These are phyloP conservation scores for Phaeosphaeriaceae sp. DNA, from an alignment of 2,329 filamentous ascomycete species.

Conservation along the genomic window DNA sequence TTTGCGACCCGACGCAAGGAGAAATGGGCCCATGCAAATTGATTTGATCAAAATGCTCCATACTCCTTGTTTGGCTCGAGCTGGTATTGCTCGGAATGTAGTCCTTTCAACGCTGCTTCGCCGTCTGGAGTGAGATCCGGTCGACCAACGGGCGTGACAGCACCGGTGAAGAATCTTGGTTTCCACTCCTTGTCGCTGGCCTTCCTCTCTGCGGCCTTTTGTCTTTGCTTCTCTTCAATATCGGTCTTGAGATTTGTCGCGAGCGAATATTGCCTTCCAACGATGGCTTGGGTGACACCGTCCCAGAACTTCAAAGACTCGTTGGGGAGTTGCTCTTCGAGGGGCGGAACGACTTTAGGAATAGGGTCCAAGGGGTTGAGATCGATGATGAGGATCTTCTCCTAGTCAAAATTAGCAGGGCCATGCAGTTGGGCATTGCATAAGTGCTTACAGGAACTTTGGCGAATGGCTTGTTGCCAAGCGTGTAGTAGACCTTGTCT, in stretches of 20 bases:
- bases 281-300: slow-evolving; percentile 84
- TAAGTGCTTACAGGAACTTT: slow-evolving; percentile 62
- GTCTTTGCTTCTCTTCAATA: slow-evolving; percentile 87
- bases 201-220: slow-evolving; percentile 82
- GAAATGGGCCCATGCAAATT: background rate
- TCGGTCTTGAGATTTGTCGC: slow-evolving; percentile 90
- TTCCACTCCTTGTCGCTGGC: slow-evolving; percentile 73
- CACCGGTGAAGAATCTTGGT: slow-evolving; percentile 83
- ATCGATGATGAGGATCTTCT: slow-evolving; percentile 80
- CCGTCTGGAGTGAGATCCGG: slow-evolving; percentile 70
- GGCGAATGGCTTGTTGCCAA: slow-evolving; percentile 54
- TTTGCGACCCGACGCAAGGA: background rate
- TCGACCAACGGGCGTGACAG: slow-evolving; percentile 65
- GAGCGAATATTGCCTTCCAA: slow-evolving; percentile 79
- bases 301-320: slow-evolving; percentile 91
- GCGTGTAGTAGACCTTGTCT: slow-evolving; percentile 68
- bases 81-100: slow-evolving; percentile 61
- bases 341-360: slow-evolving; percentile 79
- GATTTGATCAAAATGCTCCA: slow-evolving; percentile 40
- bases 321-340: slow-evolving; percentile 81
- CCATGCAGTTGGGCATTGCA: too few relatives aligned
- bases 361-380: slow-evolving; percentile 82
- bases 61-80: slow-evolving; percentile 55
- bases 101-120: slow-evolving; percentile 60
- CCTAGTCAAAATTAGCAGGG: slow-evolving; percentile 33